phyloP scores from a whole-genome alignment of 257 asterid species.

The Verbena officinalis region DNA sequence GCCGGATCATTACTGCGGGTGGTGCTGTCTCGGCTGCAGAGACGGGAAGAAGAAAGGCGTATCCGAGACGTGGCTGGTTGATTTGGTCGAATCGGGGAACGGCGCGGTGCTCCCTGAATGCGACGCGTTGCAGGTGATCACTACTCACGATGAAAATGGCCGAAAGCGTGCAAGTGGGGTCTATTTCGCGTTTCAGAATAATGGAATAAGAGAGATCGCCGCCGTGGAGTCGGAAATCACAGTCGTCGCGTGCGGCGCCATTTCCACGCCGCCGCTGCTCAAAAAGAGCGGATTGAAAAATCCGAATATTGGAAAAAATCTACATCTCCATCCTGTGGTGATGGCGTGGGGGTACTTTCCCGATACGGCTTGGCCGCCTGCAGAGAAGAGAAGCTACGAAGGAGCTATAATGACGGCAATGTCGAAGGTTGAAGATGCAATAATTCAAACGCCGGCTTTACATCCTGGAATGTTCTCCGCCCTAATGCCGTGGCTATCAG shows the following conservation, averaged over 20 bases:
- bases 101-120: slow-evolving; percentile 70
- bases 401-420: slow-evolving; percentile 82
- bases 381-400: slow-evolving; percentile 59
- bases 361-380: slow-evolving; percentile 59
- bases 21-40: slow-evolving; percentile 77
- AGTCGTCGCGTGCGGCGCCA: slow-evolving; percentile 76
- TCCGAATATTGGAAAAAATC: slow-evolving; percentile 63
- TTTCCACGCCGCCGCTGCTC: slow-evolving; percentile 65
- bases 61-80: slow-evolving; percentile 76
- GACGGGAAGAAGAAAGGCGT: slow-evolving; percentile 74
- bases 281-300: slow-evolving; percentile 70
- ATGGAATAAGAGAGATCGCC: slow-evolving; percentile 44
- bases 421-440: slow-evolving; percentile 63
- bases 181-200: slow-evolving; percentile 39
- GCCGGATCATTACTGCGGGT: slow-evolving; percentile 78
- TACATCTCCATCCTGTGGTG: slow-evolving; percentile 80
- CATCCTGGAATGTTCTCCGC: slow-evolving; percentile 86
- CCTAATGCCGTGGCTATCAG: slow-evolving; percentile 76
- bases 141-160: neutral
- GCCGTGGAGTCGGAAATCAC: slow-evolving; percentile 62
- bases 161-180: slow-evolving; percentile 53
- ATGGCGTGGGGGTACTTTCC: slow-evolving; percentile 89
- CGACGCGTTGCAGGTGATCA: slow-evolving; percentile 56
- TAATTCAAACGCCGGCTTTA: slow-evolving; percentile 76
- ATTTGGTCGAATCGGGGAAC: slow-evolving; percentile 64